Conservation (phyloP, 805 yeast species). For the Wickerhamiella azymoides region DNA sequence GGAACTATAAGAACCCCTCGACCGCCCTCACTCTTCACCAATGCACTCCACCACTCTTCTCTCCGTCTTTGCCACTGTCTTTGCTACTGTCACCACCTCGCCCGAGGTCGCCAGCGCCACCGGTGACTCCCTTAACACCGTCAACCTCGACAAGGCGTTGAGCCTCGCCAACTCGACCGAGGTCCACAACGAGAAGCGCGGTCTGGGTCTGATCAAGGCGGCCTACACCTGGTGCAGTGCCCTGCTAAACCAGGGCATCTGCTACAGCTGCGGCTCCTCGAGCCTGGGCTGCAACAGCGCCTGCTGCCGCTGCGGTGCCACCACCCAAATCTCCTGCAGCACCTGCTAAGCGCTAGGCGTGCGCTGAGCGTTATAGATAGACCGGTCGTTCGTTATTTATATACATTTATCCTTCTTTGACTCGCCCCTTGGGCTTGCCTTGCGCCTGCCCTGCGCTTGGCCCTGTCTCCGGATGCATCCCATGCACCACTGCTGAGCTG, state of each 20-base stretch:
- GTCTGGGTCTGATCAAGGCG: background rate
- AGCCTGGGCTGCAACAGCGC: background rate
- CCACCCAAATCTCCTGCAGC: background rate
- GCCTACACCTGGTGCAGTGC: background rate
- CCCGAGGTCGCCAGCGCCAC: slow-evolving; percentile 8
- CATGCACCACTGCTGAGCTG: too few species aligned
- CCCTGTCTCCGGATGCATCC: too few species aligned
- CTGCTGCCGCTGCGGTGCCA: slow-evolving; percentile 5
- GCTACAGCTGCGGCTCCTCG: slow-evolving; percentile 1
- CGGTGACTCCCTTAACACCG: background rate
- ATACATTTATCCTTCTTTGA: too few species aligned
- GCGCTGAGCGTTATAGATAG: too few species aligned
- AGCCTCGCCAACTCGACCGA: background rate
- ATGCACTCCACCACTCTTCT: too few species aligned
- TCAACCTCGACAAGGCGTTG: background rate
- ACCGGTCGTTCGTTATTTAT: background rate
- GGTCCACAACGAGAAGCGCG: background rate
- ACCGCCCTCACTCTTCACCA: too few species aligned
- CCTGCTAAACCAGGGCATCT: background rate
- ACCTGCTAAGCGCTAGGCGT: background rate
- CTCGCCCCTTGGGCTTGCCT: too few species aligned
- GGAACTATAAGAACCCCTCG: too few species aligned
- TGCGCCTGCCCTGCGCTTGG: too few species aligned
- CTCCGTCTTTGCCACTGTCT: background rate
- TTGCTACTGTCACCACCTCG: background rate